phyloP scores from a whole-genome alignment of 1,284 basidiomycete species.

The Mycena sp. region DNA sequence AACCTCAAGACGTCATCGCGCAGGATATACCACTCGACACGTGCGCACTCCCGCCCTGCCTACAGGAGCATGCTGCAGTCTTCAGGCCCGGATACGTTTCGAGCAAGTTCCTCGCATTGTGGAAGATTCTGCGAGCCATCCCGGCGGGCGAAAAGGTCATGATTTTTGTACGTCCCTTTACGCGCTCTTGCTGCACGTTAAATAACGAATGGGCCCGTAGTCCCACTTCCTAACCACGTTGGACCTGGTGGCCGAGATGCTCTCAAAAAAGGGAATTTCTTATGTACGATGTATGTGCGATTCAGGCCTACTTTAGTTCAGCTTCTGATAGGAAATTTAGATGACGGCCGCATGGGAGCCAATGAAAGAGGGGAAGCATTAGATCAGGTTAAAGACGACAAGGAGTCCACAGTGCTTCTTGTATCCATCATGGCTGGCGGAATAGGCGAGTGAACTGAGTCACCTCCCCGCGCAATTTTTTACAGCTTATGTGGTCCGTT shows the following conservation, averaged over 20 bases:
- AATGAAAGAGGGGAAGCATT: conserved; percentile 24
- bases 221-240: conserved; percentile 16
- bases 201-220: too few relatives aligned
- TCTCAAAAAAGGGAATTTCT: background rate
- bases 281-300: background rate
- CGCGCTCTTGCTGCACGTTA: background rate
- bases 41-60: background rate
- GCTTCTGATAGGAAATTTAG: background rate
- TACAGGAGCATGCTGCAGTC: background rate
- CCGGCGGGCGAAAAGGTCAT: background rate
- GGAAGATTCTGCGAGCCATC: background rate
- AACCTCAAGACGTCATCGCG: background rate
- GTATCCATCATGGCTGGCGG: conserved; percentile 70
- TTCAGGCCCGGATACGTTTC: background rate
- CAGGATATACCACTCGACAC: background rate
- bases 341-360: conserved; percentile 12
- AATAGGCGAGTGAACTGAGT: conserved; percentile 46
- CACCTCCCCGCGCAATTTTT: background rate
- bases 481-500: background rate
- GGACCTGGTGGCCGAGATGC: background rate
- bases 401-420: conserved; percentile 54
- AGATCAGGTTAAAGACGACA: conserved; percentile 20
- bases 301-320: background rate
- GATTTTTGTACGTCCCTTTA: background rate
- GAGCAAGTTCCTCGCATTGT: conserved; percentile 1